Evolutionary conservation across 805 yeast genomes (phyloP), one percentile per base, ranked within the genome.

Genomic region (Yarrowia phangngaensis): DNA sequence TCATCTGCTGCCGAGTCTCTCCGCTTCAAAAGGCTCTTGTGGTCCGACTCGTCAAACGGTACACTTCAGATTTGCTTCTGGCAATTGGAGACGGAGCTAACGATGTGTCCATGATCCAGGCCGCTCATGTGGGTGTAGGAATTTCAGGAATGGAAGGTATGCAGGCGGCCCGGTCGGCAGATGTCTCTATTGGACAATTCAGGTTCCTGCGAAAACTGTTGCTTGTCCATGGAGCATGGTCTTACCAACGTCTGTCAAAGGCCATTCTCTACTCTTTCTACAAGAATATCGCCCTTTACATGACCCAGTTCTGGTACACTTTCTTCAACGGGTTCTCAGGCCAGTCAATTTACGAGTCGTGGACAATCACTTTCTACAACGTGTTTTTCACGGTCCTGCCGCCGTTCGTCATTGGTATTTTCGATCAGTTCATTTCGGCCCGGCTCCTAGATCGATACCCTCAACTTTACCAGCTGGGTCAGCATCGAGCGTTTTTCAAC

Each of bases 21-120:
- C 99, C 99, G 0, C 70, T 92, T 51, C 99, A 92, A 60, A 92
- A 92, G 63, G 98, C 99, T 0, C 69, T 92, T 48, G 98, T 92
- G 13, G 98, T 92, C 17, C 87, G 86, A 60, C 76, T 92, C 76
- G 97, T 90, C 15, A 92, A 92, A 63, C 71, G 85, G 41, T 82
- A 86, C 67, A 74, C 76, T 60, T 80, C 83, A 38, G 64, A 72
- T 3, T 78, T 95, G 2, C 65, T 94, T 32, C 70, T 92, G 52
- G 97, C 98, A 1, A 83, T 92, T 61, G 99, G 99, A 33, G 99
- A 92, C 67, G 99, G 99, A 61, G 99, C 99, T 3, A 92, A 92
- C 62, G 99, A 92, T 69, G 98, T 92, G 30, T 83, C 95, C 27
- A 92, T 92, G 99, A 92, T 92, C 56, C 98, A 92, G 66, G 97